phyloP scores from a whole-genome alignment of 2,329 filamentous ascomycete species.

The Nigrograna mackinnonii region DNA sequence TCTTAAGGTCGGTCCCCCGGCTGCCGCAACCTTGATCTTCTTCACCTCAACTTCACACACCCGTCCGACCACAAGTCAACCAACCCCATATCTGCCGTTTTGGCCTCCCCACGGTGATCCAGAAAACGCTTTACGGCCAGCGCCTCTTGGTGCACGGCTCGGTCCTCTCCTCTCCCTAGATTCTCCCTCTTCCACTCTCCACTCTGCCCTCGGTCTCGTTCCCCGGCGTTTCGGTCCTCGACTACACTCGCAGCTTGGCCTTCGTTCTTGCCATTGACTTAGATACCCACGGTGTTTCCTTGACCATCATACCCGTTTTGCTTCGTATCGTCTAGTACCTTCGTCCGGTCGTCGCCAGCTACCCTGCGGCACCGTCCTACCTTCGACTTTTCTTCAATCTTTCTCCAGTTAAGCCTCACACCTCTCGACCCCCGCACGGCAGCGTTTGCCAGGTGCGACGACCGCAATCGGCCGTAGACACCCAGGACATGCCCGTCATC shows the following conservation, averaged over 20 bases:
- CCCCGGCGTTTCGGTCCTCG: constrained; percentile 40
- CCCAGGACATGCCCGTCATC: constrained; percentile 42
- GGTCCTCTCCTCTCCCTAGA: constrained; percentile 24
- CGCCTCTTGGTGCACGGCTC: constrained; percentile 43
- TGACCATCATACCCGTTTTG: constrained; percentile 1
- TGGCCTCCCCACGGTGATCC: constrained; percentile 39
- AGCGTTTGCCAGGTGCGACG: constrained; percentile 30
- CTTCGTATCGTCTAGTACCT: constrained; percentile 7
- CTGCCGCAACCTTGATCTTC: constrained; percentile 7
- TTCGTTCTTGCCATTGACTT: constrained; percentile 29
- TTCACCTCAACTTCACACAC: constrained; percentile 27
- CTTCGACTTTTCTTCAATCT: constrained; percentile 3
- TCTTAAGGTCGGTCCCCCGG: constrained; percentile 1
- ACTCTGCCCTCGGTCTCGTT: constrained; percentile 33
- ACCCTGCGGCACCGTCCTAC: constrained; percentile 8
- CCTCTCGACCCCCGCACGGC: constrained; percentile 17
- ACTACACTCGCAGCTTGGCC: constrained; percentile 20
- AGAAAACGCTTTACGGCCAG: constrained; percentile 44
- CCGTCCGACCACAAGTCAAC: constrained; percentile 19
- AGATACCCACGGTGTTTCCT: constrained; percentile 36
- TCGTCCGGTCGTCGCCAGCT: constrained; percentile 6
- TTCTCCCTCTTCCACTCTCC: constrained; percentile 28
- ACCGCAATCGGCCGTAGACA: constrained; percentile 36
- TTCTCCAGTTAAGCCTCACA: constrained; percentile 10
- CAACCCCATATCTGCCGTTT: constrained; percentile 31